A percentile compares a stretch with the other conserved stretches of the same genome.
phyloP scores from a whole-genome alignment of 768 basidiomycete genomes.

The Clathrus columnatus region DNA sequence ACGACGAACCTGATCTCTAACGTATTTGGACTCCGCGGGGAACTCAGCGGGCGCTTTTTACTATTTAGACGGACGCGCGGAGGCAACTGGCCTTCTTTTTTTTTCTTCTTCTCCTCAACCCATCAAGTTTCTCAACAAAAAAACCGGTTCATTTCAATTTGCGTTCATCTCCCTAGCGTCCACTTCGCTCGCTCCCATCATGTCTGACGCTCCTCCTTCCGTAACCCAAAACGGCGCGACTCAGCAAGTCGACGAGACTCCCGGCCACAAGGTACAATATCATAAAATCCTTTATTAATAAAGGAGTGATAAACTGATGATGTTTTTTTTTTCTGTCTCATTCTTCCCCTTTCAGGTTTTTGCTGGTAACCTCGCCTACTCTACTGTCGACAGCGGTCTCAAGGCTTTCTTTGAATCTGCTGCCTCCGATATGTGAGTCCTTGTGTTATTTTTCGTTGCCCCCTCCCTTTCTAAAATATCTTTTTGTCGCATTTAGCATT shows the following conservation, averaged over 20 bases:
- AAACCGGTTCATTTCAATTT: constrained; percentile 67
- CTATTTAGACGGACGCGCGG: constrained; percentile 30
- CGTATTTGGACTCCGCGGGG: not conserved
- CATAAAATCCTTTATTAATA: no score
- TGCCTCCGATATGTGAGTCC: constrained; percentile 78
- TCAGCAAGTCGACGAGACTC: constrained; percentile 66
- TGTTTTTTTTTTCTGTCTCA: constrained; percentile 7
- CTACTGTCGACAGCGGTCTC: constrained; percentile 90
- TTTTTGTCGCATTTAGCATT: constrained; percentile 36
- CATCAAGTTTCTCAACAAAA: constrained; percentile 74
- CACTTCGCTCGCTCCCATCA: constrained; percentile 44
- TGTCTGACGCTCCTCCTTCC: constrained; percentile 86
- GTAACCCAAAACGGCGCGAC: constrained; percentile 76
- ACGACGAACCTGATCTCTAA: not conserved
- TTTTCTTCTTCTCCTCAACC: constrained; percentile 51
- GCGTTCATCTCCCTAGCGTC: constrained; percentile 50
- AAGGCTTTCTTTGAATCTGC: constrained; percentile 89
- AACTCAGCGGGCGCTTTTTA: not conserved
- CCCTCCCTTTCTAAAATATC: constrained; percentile 6
- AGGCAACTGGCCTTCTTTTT: constrained; percentile 5
- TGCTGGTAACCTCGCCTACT: constrained; percentile 91
- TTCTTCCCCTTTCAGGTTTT: constrained; percentile 54
- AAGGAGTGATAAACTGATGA: no score
- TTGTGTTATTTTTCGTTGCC: constrained; percentile 19
- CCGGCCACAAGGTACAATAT: constrained; percentile 64